Conservation (phyloP, 345 rosid genomes). For the Capsella bursapastoris region DNA sequence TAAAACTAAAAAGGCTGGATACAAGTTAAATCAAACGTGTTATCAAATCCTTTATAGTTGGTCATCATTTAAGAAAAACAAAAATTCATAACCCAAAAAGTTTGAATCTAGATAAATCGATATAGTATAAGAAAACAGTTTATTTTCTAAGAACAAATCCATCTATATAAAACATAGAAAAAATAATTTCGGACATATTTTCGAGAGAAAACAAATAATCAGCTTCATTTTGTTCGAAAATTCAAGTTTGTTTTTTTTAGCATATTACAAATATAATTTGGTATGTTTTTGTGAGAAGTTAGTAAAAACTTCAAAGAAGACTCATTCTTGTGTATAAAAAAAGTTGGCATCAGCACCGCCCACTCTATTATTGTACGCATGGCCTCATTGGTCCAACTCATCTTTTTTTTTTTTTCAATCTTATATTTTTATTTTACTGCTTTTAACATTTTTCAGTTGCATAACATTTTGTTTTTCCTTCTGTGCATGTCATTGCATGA, state of each 20-base stretch:
- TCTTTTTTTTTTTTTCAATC: neutral
- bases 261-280: no score
- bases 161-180: no score
- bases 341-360: slow-evolving; percentile 27
- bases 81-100: neutral
- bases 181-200: no score
- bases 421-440: neutral
- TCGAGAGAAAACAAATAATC: no score
- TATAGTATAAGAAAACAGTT: no score
- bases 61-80: neutral
- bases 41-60: neutral
- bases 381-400: slow-evolving; percentile 26
- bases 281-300: no score
- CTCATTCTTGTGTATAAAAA: neutral
- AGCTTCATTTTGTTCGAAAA: no score
- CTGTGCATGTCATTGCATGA: slow-evolving; percentile 11
- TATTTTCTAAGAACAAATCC: no score
- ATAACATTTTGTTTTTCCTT: no score
- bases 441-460: neutral
- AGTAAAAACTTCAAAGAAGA: no score
- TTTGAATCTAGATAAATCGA: neutral
- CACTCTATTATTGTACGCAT: slow-evolving; percentile 34
- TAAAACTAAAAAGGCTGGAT: neutral
- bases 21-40: slow-evolving; percentile 14
- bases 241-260: no score